phyloP scores from a whole-genome alignment of 208 protist genomes.

The Wallacemonas sp. region DNA sequence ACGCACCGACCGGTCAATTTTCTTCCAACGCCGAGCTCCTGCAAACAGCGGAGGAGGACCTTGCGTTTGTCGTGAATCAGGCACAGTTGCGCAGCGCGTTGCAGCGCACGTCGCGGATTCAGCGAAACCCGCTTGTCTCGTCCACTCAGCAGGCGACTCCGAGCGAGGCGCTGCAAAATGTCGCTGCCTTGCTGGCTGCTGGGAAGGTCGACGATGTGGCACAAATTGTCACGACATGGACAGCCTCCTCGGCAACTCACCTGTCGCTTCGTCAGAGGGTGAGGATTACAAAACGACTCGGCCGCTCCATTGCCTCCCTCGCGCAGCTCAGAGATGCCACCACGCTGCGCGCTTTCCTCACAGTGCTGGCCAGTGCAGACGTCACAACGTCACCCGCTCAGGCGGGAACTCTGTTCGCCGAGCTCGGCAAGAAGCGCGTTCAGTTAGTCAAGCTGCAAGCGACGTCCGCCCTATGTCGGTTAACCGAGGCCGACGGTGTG shows the following conservation, averaged over 20 bases:
- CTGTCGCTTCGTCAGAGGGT: slow-evolving; percentile 4
- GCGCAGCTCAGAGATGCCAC: neutral
- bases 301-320: neutral
- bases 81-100: slow-evolving; percentile 1
- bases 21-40: slow-evolving; percentile 1
- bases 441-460: slow-evolving; percentile 2
- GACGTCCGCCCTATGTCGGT: slow-evolving; percentile 14
- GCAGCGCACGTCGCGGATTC: neutral
- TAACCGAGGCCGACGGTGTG: slow-evolving; percentile 21
- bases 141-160: slow-evolving; percentile 11
- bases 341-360: slow-evolving; percentile 5
- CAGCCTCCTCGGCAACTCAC: neutral
- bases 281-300: neutral
- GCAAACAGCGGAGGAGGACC: slow-evolving; percentile 7
- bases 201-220: slow-evolving; percentile 7
- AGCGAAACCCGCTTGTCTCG: slow-evolving; percentile 2
- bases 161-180: neutral
- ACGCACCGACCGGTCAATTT: neutral
- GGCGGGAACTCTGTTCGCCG: neutral
- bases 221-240: slow-evolving; percentile 6
- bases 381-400: neutral
- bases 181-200: slow-evolving; percentile 1
- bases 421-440: slow-evolving; percentile 4
- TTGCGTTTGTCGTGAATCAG: slow-evolving; percentile 13
- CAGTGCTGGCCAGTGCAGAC: neutral